Conservation (phyloP, 768 basidiomycete species). For the Trametes gibbosa region DNA sequence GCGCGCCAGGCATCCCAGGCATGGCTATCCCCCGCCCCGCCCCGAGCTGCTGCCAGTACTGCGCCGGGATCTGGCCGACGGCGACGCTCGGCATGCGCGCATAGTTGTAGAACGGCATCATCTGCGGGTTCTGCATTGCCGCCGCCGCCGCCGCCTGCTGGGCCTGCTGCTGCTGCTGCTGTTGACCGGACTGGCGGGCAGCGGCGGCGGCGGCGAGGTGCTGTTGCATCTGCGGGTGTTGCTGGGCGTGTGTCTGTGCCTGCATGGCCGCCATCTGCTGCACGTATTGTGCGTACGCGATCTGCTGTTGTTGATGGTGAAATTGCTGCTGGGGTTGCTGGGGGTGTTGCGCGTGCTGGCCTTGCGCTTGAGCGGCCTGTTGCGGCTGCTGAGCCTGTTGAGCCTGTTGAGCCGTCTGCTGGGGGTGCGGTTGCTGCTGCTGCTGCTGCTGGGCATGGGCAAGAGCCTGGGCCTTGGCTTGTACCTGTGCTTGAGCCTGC, state of each 20-base stretch:
- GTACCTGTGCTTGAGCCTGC: constrained; percentile 17
- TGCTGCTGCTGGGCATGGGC: constrained; percentile 18
- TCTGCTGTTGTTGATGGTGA: constrained; percentile 23
- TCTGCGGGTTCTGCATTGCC: constrained; percentile 22
- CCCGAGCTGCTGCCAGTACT: constrained; percentile 17
- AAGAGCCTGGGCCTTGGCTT: constrained; percentile 4
- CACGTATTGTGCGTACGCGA: constrained; percentile 11
- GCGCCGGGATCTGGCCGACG: constrained; percentile 12
- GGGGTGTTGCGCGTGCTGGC: neutral
- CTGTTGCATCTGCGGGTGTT: constrained; percentile 19
- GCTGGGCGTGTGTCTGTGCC: constrained; percentile 10
- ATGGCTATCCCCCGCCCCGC: constrained; percentile 23
- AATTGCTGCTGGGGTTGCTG: constrained; percentile 22
- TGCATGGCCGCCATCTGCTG: constrained; percentile 1
- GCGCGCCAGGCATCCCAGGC: constrained; percentile 16
- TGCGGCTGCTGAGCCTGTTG: constrained; percentile 21
- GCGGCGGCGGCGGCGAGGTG: constrained; percentile 13
- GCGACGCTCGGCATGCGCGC: constrained; percentile 21
- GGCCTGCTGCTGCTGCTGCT: constrained; percentile 7
- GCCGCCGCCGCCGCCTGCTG: constrained; percentile 16
- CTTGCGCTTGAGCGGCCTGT: constrained; percentile 13
- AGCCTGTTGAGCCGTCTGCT: constrained; percentile 22
- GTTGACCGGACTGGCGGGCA: neutral
- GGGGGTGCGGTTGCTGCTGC: constrained; percentile 16
- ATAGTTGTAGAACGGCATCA: constrained; percentile 23